Conservation (phyloP, 1,284 basidiomycete species). For the Ganoderma sp. region DNA sequence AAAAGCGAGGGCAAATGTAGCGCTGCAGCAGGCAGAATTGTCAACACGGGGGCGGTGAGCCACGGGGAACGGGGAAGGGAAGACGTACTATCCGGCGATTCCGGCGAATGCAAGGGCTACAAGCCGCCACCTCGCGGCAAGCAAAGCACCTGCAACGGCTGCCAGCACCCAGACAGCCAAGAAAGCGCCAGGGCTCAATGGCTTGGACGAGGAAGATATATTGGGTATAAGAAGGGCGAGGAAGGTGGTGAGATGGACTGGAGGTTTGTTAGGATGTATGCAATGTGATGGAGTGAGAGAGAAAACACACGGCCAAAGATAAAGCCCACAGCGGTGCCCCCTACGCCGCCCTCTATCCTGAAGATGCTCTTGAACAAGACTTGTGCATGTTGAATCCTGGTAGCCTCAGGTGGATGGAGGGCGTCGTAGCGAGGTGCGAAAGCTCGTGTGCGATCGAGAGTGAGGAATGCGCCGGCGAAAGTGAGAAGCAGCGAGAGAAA, state of each 20-base stretch:
- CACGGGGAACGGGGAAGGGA: background rate
- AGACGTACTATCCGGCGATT: slow-evolving; percentile 58
- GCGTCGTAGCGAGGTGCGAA: slow-evolving; percentile 52
- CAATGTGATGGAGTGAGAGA: background rate
- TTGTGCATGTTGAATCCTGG: slow-evolving; percentile 38
- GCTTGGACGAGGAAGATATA: slow-evolving; percentile 47
- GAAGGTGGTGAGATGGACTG: slow-evolving; percentile 67
- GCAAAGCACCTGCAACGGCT: slow-evolving; percentile 49
- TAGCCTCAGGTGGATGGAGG: slow-evolving; percentile 40
- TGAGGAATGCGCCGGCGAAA: slow-evolving; percentile 70
- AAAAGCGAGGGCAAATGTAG: slow-evolving; percentile 56
- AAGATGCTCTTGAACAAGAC: slow-evolving; percentile 40
- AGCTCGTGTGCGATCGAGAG: slow-evolving; percentile 66
- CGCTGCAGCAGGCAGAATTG: slow-evolving; percentile 38
- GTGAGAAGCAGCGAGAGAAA: slow-evolving; percentile 57
- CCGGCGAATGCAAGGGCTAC: slow-evolving; percentile 52
- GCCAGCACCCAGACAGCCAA: slow-evolving; percentile 64
- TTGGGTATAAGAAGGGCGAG: slow-evolving; percentile 62
- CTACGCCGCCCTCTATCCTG: slow-evolving; percentile 63
- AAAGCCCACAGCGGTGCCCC: slow-evolving; percentile 64
- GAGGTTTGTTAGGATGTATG: background rate
- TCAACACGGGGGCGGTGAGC: background rate
- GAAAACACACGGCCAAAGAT: slow-evolving; percentile 59
- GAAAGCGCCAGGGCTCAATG: slow-evolving; percentile 57
- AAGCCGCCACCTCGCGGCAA: slow-evolving; percentile 58